Evolutionary conservation across 2,329 filamentous ascomycete genomes (phyloP).

Genomic region (Fusarium lyarnte): DNA sequence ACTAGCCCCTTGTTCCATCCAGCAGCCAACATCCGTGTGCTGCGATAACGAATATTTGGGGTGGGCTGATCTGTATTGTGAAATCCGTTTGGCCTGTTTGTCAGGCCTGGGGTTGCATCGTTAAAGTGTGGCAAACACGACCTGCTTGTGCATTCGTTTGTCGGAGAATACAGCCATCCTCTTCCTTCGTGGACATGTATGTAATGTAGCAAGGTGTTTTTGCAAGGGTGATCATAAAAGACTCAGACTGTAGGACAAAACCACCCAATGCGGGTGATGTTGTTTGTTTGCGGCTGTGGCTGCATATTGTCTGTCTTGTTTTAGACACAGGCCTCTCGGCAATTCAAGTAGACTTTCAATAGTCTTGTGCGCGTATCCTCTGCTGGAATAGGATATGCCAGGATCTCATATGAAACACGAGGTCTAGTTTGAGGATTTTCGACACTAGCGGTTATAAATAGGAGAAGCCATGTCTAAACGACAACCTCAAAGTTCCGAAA

Average conservation of each 20-base stretch:
- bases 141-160: neutral
- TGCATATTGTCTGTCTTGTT: slow-evolving; percentile 3
- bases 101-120: slow-evolving; percentile 14
- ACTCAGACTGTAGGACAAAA: slow-evolving; percentile 6
- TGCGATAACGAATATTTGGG: slow-evolving; percentile 10
- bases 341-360: slow-evolving; percentile 22
- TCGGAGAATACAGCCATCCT: slow-evolving; percentile 26
- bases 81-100: slow-evolving; percentile 5
- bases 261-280: slow-evolving; percentile 1
- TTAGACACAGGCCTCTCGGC: slow-evolving; percentile 14
- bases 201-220: neutral
- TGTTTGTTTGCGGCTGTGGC: slow-evolving; percentile 27
- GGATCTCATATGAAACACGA: slow-evolving; percentile 28
- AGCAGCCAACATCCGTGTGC: neutral
- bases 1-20: slow-evolving; percentile 2
- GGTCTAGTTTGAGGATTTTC: slow-evolving; percentile 10
- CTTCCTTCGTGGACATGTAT: neutral
- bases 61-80: slow-evolving; percentile 7
- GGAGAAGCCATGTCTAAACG: neutral
- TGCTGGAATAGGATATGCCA: slow-evolving; percentile 2
- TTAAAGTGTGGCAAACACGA: slow-evolving; percentile 23
- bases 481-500: neutral
- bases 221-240: neutral
- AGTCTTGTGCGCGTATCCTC: slow-evolving; percentile 16
- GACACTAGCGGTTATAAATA: slow-evolving; percentile 30